phyloP scores from a whole-genome alignment of 352 stramenopile genomes.

The Phytopythium montanum region DNA sequence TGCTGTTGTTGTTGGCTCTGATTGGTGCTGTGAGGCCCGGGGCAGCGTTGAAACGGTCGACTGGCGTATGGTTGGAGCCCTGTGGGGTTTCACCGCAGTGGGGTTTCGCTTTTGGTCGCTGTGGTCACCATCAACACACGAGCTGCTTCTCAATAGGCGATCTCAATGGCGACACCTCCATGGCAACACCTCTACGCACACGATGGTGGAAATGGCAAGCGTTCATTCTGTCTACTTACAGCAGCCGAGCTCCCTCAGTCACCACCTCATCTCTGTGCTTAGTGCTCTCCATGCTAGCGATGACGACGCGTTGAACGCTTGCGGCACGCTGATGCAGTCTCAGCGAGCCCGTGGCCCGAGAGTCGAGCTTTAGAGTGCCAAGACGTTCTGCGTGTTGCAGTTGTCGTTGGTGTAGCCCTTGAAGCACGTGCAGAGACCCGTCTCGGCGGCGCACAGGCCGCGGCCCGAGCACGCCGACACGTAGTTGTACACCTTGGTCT shows the following conservation, averaged over 20 bases:
- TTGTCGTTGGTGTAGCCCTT: constrained; percentile 89
- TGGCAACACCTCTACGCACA: no score
- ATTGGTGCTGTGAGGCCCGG: no score
- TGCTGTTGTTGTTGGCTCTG: no score
- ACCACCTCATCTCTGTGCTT: background rate
- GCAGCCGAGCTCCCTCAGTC: background rate
- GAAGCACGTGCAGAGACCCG: constrained; percentile 83
- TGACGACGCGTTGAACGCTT: background rate
- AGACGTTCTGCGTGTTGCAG: constrained; percentile 80
- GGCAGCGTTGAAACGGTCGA: no score
- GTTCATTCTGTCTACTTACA: background rate
- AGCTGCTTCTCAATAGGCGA: no score
- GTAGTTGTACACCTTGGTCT: constrained; percentile 55
- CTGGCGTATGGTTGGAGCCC: no score
- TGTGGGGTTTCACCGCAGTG: no score
- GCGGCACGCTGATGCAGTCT: background rate
- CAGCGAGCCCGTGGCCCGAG: background rate
- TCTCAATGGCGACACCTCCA: no score
- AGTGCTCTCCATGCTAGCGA: background rate
- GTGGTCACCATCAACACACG: no score
- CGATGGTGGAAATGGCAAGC: background rate
- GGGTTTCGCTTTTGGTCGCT: no score
- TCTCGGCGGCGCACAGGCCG: constrained; percentile 60
- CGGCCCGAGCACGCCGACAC: constrained; percentile 71
- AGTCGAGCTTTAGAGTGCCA: constrained; percentile 41